Evolutionary conservation across 106 monocot genomes (phyloP).

Genomic region (Acorus gramineus): DNA sequence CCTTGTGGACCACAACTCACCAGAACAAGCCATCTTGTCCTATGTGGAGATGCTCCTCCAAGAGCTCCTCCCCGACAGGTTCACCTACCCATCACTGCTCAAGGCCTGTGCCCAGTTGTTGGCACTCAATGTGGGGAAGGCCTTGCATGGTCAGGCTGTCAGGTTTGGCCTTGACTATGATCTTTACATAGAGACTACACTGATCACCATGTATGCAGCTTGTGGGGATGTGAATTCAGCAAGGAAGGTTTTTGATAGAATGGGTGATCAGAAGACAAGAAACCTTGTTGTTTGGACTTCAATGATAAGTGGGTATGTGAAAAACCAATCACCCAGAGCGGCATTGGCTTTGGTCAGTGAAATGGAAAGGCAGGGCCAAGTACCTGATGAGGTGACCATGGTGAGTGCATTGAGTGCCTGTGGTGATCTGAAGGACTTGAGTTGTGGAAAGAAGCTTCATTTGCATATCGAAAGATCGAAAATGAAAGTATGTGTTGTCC

Average conservation of each 20-base stretch:
- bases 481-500: slow-evolving; percentile 3
- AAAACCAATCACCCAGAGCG: not conserved
- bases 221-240: slow-evolving; percentile 3
- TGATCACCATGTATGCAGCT: slow-evolving; percentile 7
- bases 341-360: not conserved
- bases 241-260: not conserved
- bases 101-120: slow-evolving; percentile 2
- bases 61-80: not conserved
- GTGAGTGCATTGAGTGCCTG: not conserved
- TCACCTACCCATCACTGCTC: slow-evolving; percentile 5
- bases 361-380: slow-evolving; percentile 3
- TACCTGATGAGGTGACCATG: slow-evolving; percentile 1
- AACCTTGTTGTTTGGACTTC: slow-evolving; percentile 5
- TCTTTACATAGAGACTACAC: slow-evolving; percentile 1
- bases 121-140: slow-evolving; percentile 5
- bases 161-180: slow-evolving; percentile 2
- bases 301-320: slow-evolving; percentile 3
- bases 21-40: slow-evolving; percentile 4
- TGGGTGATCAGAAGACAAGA: not conserved
- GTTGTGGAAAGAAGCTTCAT: slow-evolving; percentile 6
- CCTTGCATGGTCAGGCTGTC: not conserved
- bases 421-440: slow-evolving; percentile 1
- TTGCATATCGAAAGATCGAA: not conserved
- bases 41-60: slow-evolving; percentile 12
- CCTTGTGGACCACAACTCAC: not conserved